Evolutionary conservation across 2,329 filamentous ascomycete genomes (phyloP).

Genomic region (Blumeria graminis): DNA sequence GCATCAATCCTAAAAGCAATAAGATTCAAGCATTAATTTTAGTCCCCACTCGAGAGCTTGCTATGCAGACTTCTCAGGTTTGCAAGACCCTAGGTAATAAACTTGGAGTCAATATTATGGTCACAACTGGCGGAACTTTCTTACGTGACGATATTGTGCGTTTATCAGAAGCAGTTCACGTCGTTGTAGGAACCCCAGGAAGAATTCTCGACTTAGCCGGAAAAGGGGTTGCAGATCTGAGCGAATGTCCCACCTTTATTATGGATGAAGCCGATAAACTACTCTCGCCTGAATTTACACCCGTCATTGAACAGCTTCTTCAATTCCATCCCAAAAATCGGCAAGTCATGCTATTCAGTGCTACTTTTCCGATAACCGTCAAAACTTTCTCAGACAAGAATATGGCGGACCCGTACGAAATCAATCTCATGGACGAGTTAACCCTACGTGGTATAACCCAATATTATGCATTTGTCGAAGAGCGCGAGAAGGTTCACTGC

Average conservation of each 20-base stretch:
- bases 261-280: constrained; percentile 99
- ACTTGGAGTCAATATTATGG: constrained; percentile 95
- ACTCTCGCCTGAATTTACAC: constrained; percentile 86
- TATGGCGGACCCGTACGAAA: constrained; percentile 90
- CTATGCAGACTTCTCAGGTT: constrained; percentile 94
- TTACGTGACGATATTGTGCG: constrained; percentile 93
- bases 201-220: constrained; percentile 89
- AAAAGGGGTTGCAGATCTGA: constrained; percentile 89
- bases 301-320: constrained; percentile 86
- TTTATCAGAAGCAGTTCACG: constrained; percentile 80
- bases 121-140: constrained; percentile 87
- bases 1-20: constrained; percentile 86
- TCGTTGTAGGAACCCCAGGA: constrained; percentile 90
- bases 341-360: constrained; percentile 98
- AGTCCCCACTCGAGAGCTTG: constrained; percentile 87
- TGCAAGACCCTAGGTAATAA: constrained; percentile 98
- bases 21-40: constrained; percentile 95
- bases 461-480: constrained; percentile 97
- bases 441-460: constrained; percentile 95
- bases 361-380: constrained; percentile 89
- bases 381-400: constrained; percentile 98
- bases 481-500: constrained; percentile 98
- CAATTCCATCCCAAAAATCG: constrained; percentile 92
- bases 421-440: constrained; percentile 98
- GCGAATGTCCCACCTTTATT: constrained; percentile 90